Evolutionary conservation across 2,329 filamentous ascomycete species (phyloP), one percentile per base, ranked within the genome.

Genomic region (Pseudogymnoascus sp.): DNA sequence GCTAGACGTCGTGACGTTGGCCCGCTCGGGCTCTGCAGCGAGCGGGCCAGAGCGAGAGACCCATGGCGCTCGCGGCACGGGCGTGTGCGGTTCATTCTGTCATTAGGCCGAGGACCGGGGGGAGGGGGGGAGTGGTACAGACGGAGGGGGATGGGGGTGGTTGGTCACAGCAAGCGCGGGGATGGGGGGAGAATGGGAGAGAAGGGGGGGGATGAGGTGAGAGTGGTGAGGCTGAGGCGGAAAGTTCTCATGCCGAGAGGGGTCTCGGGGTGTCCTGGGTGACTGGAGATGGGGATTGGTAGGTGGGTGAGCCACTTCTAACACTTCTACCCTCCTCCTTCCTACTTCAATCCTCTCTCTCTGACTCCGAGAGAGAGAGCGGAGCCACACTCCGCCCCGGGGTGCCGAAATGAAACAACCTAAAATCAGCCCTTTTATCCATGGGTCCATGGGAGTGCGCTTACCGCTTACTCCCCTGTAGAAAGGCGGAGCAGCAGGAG

Each of bases 81-180:
- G 44, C 21, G 44, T 50, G 44, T 50, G 44, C 44, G 44, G 44
- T 50, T 50, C 44, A 26, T 28, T 4, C 3, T 19, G n/a, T 23
- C 23, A 50, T 50, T 50, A 1, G 13, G 15, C 44, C 44, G 13
- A 50, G 1, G 10, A 6, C 26, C 44, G 13, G 23, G 44, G 13
- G 19, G 26, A 7, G 26, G 6, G 26, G 28, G 67, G 67, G 28
- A 72, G 69, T n/a, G n/a, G n/a, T n/a, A n/a, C n/a, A n/a, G n/a
- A n/a, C n/a, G n/a, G n/a, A n/a, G n/a, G n/a, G n/a, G n/a, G n/a
- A n/a, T n/a, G n/a, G 42, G 10, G n/a, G 42, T 26, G 42, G 42
- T 47, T 47, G 42, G 42, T 23, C 21, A 44, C 17, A 47, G 21
- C 42, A 47, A 47, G 42, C 42, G 42, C 42, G 42, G n/a, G n/a